Conservation (phyloP, 2,329 filamentous ascomycete genomes). For the Alternaria gansuensis region DNA sequence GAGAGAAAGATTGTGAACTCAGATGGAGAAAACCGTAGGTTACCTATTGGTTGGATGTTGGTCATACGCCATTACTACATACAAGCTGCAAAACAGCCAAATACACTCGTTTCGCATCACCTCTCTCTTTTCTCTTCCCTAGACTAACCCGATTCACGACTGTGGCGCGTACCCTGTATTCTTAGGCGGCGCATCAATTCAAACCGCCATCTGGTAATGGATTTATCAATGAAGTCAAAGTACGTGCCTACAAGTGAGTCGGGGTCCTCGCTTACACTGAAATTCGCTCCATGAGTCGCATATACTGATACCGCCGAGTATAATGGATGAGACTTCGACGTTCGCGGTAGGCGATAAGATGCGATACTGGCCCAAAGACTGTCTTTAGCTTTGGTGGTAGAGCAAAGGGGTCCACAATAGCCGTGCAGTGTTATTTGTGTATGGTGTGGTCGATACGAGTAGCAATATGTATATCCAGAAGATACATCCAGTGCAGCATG, state of each 20-base stretch:
- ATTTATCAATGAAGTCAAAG: conserved; percentile 72
- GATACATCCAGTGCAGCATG: not conserved
- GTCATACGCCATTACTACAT: not conserved
- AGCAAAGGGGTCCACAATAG: not conserved
- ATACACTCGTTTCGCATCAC: conserved; percentile 1
- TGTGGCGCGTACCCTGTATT: not conserved
- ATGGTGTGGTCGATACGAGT: not conserved
- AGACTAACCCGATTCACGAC: not conserved
- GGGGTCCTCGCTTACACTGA: conserved; percentile 64
- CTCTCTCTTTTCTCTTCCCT: no score
- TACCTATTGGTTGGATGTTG: not conserved
- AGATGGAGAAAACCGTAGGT: not conserved
- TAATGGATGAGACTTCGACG: not conserved
- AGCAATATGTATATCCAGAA: not conserved
- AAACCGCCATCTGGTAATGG: conserved; percentile 52
- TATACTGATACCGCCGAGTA: conserved; percentile 71
- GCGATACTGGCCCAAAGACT: not conserved
- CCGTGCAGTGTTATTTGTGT: not conserved
- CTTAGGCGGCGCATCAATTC: not conserved
- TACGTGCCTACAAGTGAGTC: conserved; percentile 74
- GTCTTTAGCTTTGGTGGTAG: not conserved
- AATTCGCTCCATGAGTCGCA: conserved; percentile 70
- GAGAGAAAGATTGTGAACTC: not conserved
- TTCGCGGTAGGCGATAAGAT: not conserved
- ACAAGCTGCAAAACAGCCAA: conserved; percentile 16